A percentile compares a stretch with the other conserved stretches of the same genome.
Evolutionary conservation across 2,329 filamentous ascomycete genomes (phyloP).

Genomic region (Epichloe coenophiala): DNA sequence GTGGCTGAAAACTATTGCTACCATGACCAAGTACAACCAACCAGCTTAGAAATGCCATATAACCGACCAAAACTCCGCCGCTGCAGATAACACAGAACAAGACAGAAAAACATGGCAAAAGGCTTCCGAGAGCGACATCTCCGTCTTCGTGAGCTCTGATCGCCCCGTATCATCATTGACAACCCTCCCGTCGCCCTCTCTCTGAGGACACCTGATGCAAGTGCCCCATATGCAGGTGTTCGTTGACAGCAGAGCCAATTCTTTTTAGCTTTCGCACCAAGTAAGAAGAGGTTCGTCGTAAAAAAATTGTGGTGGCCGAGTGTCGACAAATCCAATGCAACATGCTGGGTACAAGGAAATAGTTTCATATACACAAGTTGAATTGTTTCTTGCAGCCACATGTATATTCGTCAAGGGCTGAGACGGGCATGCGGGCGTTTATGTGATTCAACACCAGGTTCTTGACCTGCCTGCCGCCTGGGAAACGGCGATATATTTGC

Average conservation of each 20-base stretch:
- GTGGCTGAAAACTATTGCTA: neutral
- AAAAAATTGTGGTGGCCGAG: neutral
- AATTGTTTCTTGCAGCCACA: neutral
- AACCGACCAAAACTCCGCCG: constrained; percentile 20
- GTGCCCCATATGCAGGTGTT: no score
- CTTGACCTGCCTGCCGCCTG: neutral
- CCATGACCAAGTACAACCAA: constrained; percentile 8
- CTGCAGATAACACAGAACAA: constrained; percentile 13
- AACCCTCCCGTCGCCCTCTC: no score
- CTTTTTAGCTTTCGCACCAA: no score
- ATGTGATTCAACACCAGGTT: neutral
- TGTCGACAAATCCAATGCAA: neutral
- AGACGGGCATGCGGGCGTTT: neutral
- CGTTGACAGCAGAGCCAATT: no score
- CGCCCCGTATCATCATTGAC: neutral
- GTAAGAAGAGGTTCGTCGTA: no score
- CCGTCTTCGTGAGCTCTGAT: constrained; percentile 5
- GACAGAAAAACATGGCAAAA: constrained; percentile 7
- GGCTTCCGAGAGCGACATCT: constrained; percentile 13
- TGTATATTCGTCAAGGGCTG: neutral
- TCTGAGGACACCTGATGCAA: no score
- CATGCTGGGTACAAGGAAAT: neutral
- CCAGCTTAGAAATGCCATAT: constrained; percentile 14
- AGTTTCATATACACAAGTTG: neutral
- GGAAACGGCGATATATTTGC: neutral